Conservation (phyloP, 345 rosid species). For the Eucalyptus melliodora region DNA sequence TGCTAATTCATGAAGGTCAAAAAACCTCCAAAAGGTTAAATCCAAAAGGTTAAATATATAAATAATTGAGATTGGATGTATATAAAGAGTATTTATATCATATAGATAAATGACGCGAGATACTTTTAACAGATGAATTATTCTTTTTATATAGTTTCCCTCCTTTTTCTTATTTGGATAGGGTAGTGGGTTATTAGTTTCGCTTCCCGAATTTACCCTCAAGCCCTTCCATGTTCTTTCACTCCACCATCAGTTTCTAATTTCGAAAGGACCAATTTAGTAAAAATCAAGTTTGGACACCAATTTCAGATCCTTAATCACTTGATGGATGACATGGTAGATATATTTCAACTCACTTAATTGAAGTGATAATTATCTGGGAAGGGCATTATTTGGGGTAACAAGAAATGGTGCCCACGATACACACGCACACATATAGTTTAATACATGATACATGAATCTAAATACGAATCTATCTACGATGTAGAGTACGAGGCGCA, state of each 20-base stretch:
- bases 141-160: neutral
- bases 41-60: neutral
- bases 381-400: neutral
- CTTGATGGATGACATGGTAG: rapidly evolving
- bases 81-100: rapidly evolving
- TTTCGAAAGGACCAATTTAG: rapidly evolving
- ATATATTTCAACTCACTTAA: neutral
- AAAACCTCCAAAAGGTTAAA: too few relatives aligned
- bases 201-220: neutral
- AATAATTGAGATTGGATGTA: neutral
- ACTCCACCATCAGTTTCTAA: rapidly evolving
- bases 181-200: neutral
- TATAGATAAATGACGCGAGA: neutral
- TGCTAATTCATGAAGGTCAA: neutral
- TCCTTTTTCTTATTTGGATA: neutral
- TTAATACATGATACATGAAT: neutral
- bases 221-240: neutral
- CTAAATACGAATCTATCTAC: neutral
- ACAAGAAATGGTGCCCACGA: neutral
- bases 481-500: neutral
- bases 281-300: neutral
- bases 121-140: neutral
- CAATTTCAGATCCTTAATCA: neutral
- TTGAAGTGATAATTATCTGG: neutral
- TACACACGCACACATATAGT: too few relatives aligned